Conservation (phyloP, 768 basidiomycete genomes). For the Russula earlei region DNA sequence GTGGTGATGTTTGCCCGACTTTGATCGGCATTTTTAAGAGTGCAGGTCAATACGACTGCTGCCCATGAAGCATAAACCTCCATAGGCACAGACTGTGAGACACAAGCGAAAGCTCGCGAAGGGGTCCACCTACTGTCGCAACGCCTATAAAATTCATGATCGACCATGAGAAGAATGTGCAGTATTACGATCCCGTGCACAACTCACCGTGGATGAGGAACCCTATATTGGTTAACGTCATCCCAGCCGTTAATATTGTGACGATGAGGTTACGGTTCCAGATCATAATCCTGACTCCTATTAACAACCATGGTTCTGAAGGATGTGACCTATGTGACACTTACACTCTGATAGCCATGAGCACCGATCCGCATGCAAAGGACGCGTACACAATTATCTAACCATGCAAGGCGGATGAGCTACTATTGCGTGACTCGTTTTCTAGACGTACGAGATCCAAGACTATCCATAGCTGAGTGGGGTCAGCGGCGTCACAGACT, state of each 20-base stretch:
- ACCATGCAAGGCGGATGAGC: background rate
- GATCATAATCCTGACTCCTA: background rate
- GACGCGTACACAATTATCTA: background rate
- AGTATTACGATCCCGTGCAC: background rate
- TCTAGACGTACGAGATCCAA: conserved; percentile 1
- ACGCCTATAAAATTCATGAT: background rate
- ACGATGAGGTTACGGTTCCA: background rate
- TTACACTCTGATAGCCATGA: conserved; percentile 10
- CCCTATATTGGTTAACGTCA: background rate
- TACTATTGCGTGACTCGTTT: background rate
- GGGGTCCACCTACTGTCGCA: background rate
- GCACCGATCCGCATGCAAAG: conserved; percentile 1
- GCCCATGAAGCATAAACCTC: conserved; percentile 1
- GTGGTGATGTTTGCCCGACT: background rate
- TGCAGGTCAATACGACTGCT: background rate
- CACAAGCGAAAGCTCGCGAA: background rate
- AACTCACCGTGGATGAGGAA: conserved; percentile 3
- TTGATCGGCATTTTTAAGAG: background rate
- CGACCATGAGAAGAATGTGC: background rate
- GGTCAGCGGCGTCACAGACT: background rate
- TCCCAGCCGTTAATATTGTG: background rate
- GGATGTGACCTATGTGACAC: background rate
- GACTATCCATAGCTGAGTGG: background rate
- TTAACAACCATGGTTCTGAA: background rate
- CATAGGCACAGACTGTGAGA: background rate